A percentile compares a stretch with the other conserved stretches of the same genome.
Evolutionary conservation across 2,329 filamentous ascomycete species (phyloP).

Genomic region (Talaromyces funiculosus): DNA sequence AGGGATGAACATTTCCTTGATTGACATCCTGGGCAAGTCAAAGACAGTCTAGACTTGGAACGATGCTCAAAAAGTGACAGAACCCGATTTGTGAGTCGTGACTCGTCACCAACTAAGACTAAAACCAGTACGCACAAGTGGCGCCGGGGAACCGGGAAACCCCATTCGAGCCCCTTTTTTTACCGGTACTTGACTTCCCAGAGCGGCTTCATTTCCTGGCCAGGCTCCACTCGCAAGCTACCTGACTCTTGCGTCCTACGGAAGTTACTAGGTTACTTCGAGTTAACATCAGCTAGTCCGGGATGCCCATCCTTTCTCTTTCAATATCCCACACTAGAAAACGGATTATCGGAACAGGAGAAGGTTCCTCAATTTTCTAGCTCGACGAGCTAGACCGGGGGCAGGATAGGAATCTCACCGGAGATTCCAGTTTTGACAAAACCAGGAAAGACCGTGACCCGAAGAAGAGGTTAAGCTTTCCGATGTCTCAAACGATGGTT

Average conservation of each 20-base stretch:
- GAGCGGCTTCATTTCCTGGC: not conserved
- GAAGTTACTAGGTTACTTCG: too few relatives aligned
- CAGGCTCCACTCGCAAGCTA: not conserved
- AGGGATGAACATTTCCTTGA: not conserved
- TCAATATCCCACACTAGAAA: not conserved
- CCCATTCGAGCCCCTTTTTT: constrained; percentile 4
- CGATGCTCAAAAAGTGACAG: not conserved
- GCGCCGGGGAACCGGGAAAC: constrained; percentile 9
- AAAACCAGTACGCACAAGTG: not conserved
- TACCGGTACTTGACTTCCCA: not conserved
- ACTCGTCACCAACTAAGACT: not conserved
- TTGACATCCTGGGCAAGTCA: not conserved
- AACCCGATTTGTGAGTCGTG: not conserved
- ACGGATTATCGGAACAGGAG: not conserved
- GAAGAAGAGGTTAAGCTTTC: constrained; percentile 4
- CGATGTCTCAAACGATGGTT: constrained; percentile 1
- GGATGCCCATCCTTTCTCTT: not conserved
- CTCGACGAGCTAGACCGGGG: not conserved
- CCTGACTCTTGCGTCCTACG: not conserved
- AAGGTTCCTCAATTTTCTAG: constrained; percentile 5
- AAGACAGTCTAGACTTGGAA: not conserved
- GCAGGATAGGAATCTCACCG: not conserved
- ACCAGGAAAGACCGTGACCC: not conserved
- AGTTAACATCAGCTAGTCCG: too few relatives aligned
- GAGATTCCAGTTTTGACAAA: not conserved